Percentiles rank a stretch among this genome's conserved stretches.
phyloP scores from a whole-genome alignment of 2,329 filamentous ascomycete species.

The Eutypella sp. region DNA sequence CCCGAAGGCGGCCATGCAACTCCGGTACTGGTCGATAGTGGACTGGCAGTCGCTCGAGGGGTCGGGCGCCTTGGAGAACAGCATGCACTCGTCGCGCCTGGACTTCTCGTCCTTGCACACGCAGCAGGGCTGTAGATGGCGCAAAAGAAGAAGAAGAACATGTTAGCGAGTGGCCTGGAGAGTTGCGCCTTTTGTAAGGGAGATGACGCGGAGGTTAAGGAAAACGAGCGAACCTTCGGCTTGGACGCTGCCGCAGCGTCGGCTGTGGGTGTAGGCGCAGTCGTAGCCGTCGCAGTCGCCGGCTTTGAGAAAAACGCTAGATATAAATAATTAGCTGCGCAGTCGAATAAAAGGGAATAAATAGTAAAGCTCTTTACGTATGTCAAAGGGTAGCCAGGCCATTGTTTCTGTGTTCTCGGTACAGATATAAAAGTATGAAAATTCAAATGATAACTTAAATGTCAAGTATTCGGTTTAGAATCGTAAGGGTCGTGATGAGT shows the following conservation, averaged over 20 bases:
- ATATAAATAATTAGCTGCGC: constrained; percentile 13
- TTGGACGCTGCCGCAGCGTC: constrained; percentile 21
- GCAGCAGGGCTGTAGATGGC: constrained; percentile 78
- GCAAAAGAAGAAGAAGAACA: constrained; percentile 46
- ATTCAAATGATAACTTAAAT: too few relatives aligned
- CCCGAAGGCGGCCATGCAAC: constrained; percentile 89
- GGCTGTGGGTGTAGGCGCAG: constrained; percentile 12
- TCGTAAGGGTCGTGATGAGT: too few relatives aligned
- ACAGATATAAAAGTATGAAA: too few relatives aligned
- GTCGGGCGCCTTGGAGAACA: constrained; percentile 82
- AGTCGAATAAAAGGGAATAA: too few relatives aligned
- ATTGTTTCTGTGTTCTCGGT: too few relatives aligned
- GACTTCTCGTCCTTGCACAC: constrained; percentile 96
- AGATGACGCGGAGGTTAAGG: background rate
- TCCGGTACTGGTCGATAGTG: constrained; percentile 79
- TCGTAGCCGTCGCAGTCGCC: too few relatives aligned
- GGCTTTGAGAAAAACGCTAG: constrained; percentile 22
- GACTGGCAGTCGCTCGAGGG: constrained; percentile 79
- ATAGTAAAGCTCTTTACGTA: too few relatives aligned
- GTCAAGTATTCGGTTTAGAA: too few relatives aligned
- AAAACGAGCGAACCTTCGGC: constrained; percentile 24
- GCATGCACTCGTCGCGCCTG: constrained; percentile 95
- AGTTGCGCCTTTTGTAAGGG: too few relatives aligned
- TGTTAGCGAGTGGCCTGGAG: constrained; percentile 8
- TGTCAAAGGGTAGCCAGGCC: too few relatives aligned